Percentiles rank a stretch among this genome's conserved stretches.
Evolutionary conservation across 2,329 filamentous ascomycete species (phyloP).

Genomic region (Colletotrichum sansevieriae): DNA sequence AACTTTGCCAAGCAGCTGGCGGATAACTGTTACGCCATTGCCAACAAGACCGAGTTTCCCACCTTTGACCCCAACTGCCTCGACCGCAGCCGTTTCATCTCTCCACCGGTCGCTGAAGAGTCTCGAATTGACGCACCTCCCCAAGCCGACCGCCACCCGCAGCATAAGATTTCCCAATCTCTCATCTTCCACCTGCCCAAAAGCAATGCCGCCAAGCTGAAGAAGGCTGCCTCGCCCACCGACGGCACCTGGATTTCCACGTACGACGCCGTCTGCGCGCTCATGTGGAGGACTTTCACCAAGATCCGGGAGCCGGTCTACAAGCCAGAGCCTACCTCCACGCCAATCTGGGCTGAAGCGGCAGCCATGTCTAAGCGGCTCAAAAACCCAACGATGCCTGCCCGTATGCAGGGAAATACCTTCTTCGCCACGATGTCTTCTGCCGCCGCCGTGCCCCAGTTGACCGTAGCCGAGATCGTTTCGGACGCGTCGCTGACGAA

Average conservation of each 20-base stretch:
- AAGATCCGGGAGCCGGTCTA: conserved; percentile 52
- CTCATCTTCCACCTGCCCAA: conserved; percentile 59
- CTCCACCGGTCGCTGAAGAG: conserved; percentile 45
- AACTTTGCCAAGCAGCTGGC: conserved; percentile 55
- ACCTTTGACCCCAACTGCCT: conserved; percentile 52
- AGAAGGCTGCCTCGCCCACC: conserved; percentile 50
- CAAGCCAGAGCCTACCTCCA: conserved; percentile 47
- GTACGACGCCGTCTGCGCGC: conserved; percentile 58
- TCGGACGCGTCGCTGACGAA: conserved; percentile 51
- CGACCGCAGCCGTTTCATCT: conserved; percentile 52
- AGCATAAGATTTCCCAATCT: conserved; percentile 45
- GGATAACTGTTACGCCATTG: conserved; percentile 56
- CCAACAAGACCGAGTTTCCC: conserved; percentile 48
- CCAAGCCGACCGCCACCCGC: conserved; percentile 47
- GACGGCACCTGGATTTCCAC: conserved; percentile 58
- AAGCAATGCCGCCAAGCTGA: conserved; percentile 57
- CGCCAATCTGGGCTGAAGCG: conserved; percentile 52
- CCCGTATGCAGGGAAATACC: conserved; percentile 53
- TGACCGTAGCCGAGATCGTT: conserved; percentile 51
- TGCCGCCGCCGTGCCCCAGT: conserved; percentile 46
- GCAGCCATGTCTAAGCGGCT: conserved; percentile 56
- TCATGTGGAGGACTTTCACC: conserved; percentile 56
- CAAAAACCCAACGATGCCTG: conserved; percentile 48
- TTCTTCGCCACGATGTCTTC: conserved; percentile 48
- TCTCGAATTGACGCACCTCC: conserved; percentile 49